phyloP scores from a whole-genome alignment of 257 asterid species.

The Lavandula angustifolia region DNA sequence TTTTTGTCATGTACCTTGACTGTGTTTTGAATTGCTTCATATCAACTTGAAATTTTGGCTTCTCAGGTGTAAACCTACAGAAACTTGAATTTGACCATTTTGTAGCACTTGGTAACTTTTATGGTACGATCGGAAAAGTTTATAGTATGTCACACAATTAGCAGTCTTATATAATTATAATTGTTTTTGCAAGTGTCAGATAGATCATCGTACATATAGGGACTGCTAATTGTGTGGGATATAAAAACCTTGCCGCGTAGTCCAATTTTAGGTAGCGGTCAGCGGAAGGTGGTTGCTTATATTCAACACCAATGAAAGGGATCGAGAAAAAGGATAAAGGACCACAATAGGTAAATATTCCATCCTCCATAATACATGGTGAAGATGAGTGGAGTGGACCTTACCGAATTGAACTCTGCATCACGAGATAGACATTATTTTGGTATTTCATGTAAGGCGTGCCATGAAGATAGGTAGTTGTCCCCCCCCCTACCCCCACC shows the following conservation, averaged over 20 bases:
- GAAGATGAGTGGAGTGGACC: constrained; percentile 18
- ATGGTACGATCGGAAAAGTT: too few relatives aligned
- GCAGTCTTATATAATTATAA: too few relatives aligned
- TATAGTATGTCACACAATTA: too few relatives aligned
- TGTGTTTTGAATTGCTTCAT: not conserved
- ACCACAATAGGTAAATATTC: constrained; percentile 24
- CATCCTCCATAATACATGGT: constrained; percentile 7
- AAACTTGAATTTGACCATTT: not conserved
- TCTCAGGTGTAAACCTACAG: constrained; percentile 12
- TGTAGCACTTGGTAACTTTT: not conserved
- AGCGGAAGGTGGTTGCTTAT: not conserved
- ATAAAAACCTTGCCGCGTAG: too few relatives aligned
- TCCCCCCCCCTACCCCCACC: too few relatives aligned
- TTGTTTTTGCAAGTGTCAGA: too few relatives aligned
- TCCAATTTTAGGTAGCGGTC: too few relatives aligned
- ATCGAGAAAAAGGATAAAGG: not conserved
- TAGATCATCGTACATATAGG: too few relatives aligned
- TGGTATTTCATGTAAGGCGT: constrained; percentile 2
- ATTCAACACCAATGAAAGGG: constrained; percentile 3
- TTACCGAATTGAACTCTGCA: not conserved
- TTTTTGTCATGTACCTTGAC: not conserved
- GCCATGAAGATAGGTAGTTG: not conserved
- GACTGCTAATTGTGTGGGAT: too few relatives aligned
- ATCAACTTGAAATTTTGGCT: constrained; percentile 17
- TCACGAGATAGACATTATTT: constrained; percentile 7